Evolutionary conservation across 2,329 filamentous ascomycete genomes (phyloP).

Genomic region (Drechslerella stenobrocha): DNA sequence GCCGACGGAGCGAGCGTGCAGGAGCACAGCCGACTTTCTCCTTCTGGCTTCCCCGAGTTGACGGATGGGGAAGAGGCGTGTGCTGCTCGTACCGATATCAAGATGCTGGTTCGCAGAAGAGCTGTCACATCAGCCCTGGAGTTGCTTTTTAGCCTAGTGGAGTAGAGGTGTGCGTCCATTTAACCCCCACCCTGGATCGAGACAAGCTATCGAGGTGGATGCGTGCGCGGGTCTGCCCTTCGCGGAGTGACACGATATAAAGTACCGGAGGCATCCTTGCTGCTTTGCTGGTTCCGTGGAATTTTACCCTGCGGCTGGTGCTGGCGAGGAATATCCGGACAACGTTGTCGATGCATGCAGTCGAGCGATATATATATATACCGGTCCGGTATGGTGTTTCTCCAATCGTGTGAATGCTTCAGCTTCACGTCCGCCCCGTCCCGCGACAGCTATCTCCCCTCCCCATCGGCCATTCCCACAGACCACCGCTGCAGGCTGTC

Average conservation of each 20-base stretch:
- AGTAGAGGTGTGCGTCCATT: not conserved
- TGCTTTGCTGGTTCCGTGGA: not conserved
- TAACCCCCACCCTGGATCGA: conserved; percentile 4
- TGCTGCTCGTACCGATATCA: too few relatives aligned
- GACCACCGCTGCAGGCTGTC: not conserved
- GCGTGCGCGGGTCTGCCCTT: not conserved
- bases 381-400: too few relatives aligned
- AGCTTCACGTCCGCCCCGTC: too few relatives aligned
- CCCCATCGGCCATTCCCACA: too few relatives aligned
- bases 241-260: not conserved
- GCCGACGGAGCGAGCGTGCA: not conserved
- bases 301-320: conserved; percentile 25
- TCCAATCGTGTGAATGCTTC: too few relatives aligned
- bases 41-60: not conserved
- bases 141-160: not conserved
- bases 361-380: conserved; percentile 11
- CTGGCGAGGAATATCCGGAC: too few relatives aligned
- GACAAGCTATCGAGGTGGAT: not conserved
- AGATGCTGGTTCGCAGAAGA: not conserved
- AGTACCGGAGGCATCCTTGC: not conserved
- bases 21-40: not conserved
- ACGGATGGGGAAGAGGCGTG: not conserved
- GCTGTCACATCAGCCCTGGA: not conserved
- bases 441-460: too few relatives aligned
- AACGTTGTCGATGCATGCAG: too few relatives aligned